Evolutionary conservation across 2,329 filamentous ascomycete genomes (phyloP).

Genomic region (Furcasterigmium furcatum): DNA sequence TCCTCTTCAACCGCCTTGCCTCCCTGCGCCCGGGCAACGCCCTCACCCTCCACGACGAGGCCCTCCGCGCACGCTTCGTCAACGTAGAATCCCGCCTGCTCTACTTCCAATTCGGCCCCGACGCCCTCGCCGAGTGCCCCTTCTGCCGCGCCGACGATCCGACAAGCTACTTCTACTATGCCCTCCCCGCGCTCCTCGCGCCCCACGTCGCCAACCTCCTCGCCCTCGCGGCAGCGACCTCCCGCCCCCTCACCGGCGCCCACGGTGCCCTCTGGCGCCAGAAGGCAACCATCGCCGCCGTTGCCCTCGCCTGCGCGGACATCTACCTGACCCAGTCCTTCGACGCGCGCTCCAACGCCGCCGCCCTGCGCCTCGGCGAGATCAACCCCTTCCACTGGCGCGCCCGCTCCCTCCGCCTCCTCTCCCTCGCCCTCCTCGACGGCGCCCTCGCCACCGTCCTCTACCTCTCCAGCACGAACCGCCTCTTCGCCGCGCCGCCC

Average conservation of each 20-base stretch:
- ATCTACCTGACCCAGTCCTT: slow-evolving; percentile 63
- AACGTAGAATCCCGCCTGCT: slow-evolving; percentile 71
- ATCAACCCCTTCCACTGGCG: slow-evolving; percentile 72
- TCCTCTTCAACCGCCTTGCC: slow-evolving; percentile 75
- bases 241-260: slow-evolving; percentile 58
- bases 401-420: slow-evolving; percentile 57
- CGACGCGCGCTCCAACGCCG: slow-evolving; percentile 61
- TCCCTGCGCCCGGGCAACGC: slow-evolving; percentile 42
- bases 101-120: slow-evolving; percentile 80
- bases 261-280: slow-evolving; percentile 67
- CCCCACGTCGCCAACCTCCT: slow-evolving; percentile 81
- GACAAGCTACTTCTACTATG: slow-evolving; percentile 74
- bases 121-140: slow-evolving; percentile 69
- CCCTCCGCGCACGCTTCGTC: slow-evolving; percentile 65
- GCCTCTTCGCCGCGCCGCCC: slow-evolving; percentile 65
- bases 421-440: slow-evolving; percentile 65
- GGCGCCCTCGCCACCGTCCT: slow-evolving; percentile 59
- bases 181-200: slow-evolving; percentile 66
- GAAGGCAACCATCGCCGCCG: slow-evolving; percentile 61
- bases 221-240: slow-evolving; percentile 71
- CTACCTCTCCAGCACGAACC: slow-evolving; percentile 76
- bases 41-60: slow-evolving; percentile 58
- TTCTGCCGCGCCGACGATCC: slow-evolving; percentile 76
- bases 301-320: slow-evolving; percentile 60
- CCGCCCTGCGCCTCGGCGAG: slow-evolving; percentile 58